phyloP scores from a whole-genome alignment of 2,329 filamentous ascomycete genomes.

The Nothopassalora personata region DNA sequence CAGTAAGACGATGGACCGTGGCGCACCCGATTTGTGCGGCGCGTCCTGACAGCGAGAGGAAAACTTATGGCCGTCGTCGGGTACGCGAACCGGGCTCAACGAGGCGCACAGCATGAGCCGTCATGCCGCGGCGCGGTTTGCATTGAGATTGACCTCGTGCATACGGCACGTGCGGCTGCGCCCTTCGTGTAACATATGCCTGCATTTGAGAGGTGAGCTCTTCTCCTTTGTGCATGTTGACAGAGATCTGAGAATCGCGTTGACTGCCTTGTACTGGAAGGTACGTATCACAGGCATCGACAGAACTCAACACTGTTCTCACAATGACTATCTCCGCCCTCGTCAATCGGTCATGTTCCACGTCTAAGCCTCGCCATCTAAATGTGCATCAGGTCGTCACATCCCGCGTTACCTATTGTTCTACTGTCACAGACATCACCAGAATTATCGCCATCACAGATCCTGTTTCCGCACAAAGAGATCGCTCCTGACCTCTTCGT shows the following conservation, averaged over 20 bases:
- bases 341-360: too few species aligned
- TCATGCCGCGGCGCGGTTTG: not conserved
- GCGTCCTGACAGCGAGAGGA: not conserved
- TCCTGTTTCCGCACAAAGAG: conserved; percentile 8
- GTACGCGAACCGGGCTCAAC: not conserved
- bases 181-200: not conserved
- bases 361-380: too few species aligned
- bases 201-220: not conserved
- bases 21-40: not conserved
- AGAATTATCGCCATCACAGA: not conserved
- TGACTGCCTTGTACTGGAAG: too few species aligned
- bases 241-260: too few species aligned
- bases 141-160: not conserved
- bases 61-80: not conserved
- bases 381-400: too few species aligned
- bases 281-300: too few species aligned
- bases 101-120: not conserved
- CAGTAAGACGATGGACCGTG: not conserved
- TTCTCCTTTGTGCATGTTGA: too few species aligned
- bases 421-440: not conserved
- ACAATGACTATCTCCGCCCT: too few species aligned
- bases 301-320: too few species aligned
- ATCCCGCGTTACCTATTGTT: too few species aligned
- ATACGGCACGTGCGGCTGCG: not conserved
- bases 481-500: not conserved